Evolutionary conservation across 306 rosid genomes (phyloP), one percentile per base, ranked within the genome.

Genomic region (Castanospermum australe): DNA sequence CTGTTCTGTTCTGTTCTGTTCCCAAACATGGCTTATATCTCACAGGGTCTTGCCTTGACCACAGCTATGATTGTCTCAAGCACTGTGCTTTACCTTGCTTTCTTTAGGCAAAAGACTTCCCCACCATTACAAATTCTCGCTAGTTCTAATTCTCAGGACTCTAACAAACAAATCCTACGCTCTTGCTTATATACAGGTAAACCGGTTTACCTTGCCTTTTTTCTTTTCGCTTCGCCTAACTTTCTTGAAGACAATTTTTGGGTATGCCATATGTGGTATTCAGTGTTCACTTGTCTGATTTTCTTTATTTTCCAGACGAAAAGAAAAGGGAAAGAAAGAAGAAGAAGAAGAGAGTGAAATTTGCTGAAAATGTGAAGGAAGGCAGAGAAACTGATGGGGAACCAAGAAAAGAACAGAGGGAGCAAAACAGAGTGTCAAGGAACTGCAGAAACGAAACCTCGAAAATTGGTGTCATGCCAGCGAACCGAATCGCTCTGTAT

Each of bases 181-280:
- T 88, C 97, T 80, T 94, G 97, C 80, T 85, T 92, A 44, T 84
- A 8, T 63, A 78, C 97, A 22, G 97, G 97, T 92, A 82, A 51
- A 9, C 57, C 10, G 2, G 32, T 0, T 9, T 2, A 0, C 14
- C 24, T 2, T 18, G 74, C 8, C 28, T 7, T 18, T 5, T 28
- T 59, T 1, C 2, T 15, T 17, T 14, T 18, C 24, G 15, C 32
- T 7, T 9, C n/a, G 22, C 1, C 5, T n/a, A 3, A 1, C 5
- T 8, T 18, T 35, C 1, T 15, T 4, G 0, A 7, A 8, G 32
- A 30, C 17, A 9, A 24, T n/a, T 13, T 64, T 1, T 22, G 45
- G 14, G 6, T 14, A 2, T n/a, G n/a, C n/a, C n/a, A n/a, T n/a
- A n/a, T 21, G 48, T 54, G 25, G 24, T 20, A 24, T 6, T 47